Base-by-base conservation (phyloP, 345 rosid species). In the Syzygium aromaticum region DNA sequence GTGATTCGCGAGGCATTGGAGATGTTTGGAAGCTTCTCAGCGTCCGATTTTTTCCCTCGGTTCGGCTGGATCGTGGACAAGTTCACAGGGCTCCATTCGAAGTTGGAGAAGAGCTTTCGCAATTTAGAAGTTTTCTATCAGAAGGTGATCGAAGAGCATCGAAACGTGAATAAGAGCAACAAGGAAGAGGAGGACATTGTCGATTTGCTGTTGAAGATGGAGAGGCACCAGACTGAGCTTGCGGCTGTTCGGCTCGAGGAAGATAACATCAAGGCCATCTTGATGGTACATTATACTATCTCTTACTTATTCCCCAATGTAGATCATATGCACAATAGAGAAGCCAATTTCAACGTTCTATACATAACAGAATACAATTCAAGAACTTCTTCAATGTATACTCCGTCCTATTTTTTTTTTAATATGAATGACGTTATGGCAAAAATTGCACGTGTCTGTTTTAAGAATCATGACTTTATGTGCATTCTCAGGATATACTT, bases 61-160 rank as follows among this genome's bases (percentile, higher is more conserved):
- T 11, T 88, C 5, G 89, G 92, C 25, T 87, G 89, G 90, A 63
- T 91, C 25, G 28, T 91, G 3, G 91, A 91, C 80, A 88, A 40
- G 82, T 5, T 91, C 8, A 86, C 82, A 0, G 89, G 92, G 56
- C 46, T 84, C 13, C 89, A 84, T 23, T 21, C 17, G 23, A 85
- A 84, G 59, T 10, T 89, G n/a, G 88, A 89, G 28, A 77, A 16
- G 30, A 87, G 22, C 82, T 90, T 88, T 85, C 53, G 7, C 28
- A 38, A 33, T 15, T 16, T 90, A 9, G 91, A 90, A 28, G 10
- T 1, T 15, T 84, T 86, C 78, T 86, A 56, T 53, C 21, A 88
- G 51, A n/a, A 77, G n/a, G 53, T 52, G 27, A 88, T 90, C 30
- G 83, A 80, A 4, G 38, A 84, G 28, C 91, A 88, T 30, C 87